These are phyloP conservation scores for Dictyophora rubrovolvata DNA, from an alignment of 768 basidiomycete species.

Conservation along the genomic window DNA sequence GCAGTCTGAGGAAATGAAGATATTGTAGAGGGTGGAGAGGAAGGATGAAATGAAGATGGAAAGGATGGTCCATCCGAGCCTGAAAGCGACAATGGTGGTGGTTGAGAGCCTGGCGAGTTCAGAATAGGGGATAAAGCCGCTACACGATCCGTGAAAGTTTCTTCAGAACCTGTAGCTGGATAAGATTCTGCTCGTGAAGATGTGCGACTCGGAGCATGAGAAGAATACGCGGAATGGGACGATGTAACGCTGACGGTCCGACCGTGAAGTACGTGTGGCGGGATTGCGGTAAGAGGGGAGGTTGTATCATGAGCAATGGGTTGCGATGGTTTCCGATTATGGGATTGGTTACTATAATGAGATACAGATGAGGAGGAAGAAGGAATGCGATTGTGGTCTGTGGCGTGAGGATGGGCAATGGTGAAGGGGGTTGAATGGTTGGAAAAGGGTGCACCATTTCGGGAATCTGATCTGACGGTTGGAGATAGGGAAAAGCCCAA, in stretches of 20 bases:
- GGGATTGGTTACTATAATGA: constrained; percentile 3
- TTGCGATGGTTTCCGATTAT: background rate
- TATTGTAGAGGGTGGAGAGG: background rate
- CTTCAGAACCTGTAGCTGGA: background rate
- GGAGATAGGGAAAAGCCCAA: background rate
- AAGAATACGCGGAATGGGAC: background rate
- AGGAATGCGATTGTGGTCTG: background rate
- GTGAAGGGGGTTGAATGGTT: background rate
- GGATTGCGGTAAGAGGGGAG: background rate
- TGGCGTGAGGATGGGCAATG: background rate
- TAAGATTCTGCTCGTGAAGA: background rate
- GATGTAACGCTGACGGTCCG: background rate
- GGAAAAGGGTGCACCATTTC: background rate
- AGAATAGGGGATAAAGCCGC: background rate
- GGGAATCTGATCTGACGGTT: background rate
- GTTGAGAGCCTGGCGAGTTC: background rate
- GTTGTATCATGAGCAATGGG: background rate
- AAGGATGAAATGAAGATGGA: constrained; percentile 1
- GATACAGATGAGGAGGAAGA: constrained; percentile 2
- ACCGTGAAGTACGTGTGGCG: background rate
- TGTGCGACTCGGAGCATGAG: background rate
- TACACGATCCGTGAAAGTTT: constrained; percentile 1
- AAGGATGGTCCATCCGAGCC: background rate
- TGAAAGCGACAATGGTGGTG: background rate
- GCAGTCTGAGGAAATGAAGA: background rate